Base-by-base conservation (phyloP, 1,139 yeast genomes). In the Diutina rugosa region DNA sequence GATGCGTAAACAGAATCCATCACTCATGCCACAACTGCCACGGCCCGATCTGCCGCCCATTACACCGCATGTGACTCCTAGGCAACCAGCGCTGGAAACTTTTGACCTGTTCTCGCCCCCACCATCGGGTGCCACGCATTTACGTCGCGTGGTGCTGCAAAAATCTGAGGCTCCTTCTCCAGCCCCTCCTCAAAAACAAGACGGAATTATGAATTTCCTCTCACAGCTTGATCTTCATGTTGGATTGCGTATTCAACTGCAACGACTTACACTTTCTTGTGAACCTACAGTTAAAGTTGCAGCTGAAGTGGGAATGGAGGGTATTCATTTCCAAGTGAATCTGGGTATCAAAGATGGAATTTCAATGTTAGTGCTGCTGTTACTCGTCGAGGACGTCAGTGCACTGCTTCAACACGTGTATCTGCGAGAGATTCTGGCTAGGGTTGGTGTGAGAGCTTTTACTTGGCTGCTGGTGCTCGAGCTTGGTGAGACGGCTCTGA, bases 201-300 rank as follows among this genome's bases (percentile, higher is more conserved):
- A 52, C 56, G 46, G 46, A 55, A 66, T 80, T 47, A 68, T 71
- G 38, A 69, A 68, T 21, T 51, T 82, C 4, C 62, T 84, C 16
- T 69, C 76, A 32, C 78, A 80, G 38, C 69, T 87, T 58, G 91
- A 88, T 62, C 65, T 90, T 29, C 84, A 82, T 58, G 68, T 88
- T 56, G 83, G 86, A 0, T 63, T 90, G 4, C 73, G 80, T 55
- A 78, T 91, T 55, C 90, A 85, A 35, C 80, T 83, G 46, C 98
- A 93, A 65, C 81, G 79, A 56, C 67, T 93, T 38, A 80, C 87
- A 4, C 73, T 93, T 56, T 87, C 96, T 62, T 93, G 98, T 74
- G 93, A 88, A 60, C 98, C 99, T 0, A 84, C 85, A 14, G 98
- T 98, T 0, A 89, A 88, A 65, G 95, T 93, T 1, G 91, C 90